A percentile compares a stretch with the other conserved stretches of the same genome.
Conservation (phyloP, 1,284 basidiomycete genomes). For the Marasmius sp. region DNA sequence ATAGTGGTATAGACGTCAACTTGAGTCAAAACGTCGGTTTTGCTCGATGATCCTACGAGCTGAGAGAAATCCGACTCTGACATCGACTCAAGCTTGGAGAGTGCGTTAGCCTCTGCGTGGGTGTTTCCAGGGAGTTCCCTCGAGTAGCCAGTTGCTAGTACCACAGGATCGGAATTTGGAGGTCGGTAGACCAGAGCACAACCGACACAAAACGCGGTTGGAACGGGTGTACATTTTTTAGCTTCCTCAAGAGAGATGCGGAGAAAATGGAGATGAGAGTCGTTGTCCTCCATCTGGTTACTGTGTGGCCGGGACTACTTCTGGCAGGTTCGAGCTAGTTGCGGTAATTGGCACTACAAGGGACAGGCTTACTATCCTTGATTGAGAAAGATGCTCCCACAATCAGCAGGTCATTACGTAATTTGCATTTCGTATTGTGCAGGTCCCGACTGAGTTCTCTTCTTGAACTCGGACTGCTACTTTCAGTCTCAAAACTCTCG, state of each 20-base stretch:
- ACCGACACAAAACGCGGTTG: conserved; percentile 94
- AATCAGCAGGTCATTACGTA: not conserved
- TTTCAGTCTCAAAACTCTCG: not conserved
- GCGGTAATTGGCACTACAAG: not conserved
- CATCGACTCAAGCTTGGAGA: conserved; percentile 62
- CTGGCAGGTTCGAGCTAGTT: no score
- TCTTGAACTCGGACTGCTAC: no score
- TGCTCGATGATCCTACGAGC: conserved; percentile 20
- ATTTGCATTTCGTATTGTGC: not conserved
- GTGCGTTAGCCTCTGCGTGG: conserved; percentile 95
- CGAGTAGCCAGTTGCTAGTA: conserved; percentile 86
- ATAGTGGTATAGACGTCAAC: conserved; percentile 92
- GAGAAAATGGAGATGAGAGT: conserved; percentile 52
- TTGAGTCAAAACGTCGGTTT: conserved; percentile 45
- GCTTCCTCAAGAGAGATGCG: conserved; percentile 73
- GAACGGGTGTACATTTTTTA: conserved; percentile 66
- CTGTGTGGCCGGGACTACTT: not conserved
- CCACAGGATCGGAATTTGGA: conserved; percentile 39
- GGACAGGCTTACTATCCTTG: not conserved
- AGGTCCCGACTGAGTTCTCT: not conserved
- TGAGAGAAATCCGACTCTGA: conserved; percentile 42
- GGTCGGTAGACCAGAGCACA: conserved; percentile 70
- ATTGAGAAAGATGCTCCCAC: not conserved
- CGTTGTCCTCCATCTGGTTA: conserved; percentile 4
- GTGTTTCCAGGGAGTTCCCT: conserved; percentile 94